These are phyloP conservation scores for Pythium dissotocum DNA, from an alignment of 352 stramenopile species.

Conservation along the genomic window DNA sequence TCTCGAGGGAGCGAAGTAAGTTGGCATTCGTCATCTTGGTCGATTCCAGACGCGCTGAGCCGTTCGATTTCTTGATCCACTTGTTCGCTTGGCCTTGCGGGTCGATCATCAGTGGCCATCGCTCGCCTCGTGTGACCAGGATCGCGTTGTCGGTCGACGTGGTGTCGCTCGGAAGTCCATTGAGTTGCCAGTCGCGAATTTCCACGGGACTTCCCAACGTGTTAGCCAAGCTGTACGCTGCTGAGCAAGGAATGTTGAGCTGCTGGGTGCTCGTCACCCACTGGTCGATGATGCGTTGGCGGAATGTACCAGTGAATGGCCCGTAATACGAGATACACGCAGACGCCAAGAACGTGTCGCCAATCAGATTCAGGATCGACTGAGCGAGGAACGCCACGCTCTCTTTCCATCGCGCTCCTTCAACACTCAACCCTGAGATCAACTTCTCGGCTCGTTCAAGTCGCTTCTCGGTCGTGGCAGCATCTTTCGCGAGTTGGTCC, in stretches of 20 bases:
- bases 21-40: slow-evolving; percentile 93
- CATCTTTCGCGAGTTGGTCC: slow-evolving; percentile 86
- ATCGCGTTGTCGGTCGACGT: slow-evolving; percentile 94
- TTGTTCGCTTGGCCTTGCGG: slow-evolving; percentile 93
- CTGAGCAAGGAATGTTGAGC: slow-evolving; percentile 71
- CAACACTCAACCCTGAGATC: slow-evolving; percentile 87
- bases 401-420: slow-evolving; percentile 93
- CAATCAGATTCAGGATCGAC: slow-evolving; percentile 85
- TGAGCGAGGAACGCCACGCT: slow-evolving; percentile 76
- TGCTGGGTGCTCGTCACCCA: slow-evolving; percentile 74
- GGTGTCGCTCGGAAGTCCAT: slow-evolving; percentile 88
- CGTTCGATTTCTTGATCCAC: slow-evolving; percentile 92
- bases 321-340: slow-evolving; percentile 95
- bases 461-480: slow-evolving; percentile 86
- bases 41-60: slow-evolving; percentile 56
- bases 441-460: slow-evolving; percentile 91
- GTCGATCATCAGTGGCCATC: slow-evolving; percentile 95
- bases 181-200: slow-evolving; percentile 92
- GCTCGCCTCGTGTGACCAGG: slow-evolving; percentile 85
- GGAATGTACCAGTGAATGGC: slow-evolving; percentile 90
- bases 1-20: slow-evolving; percentile 88
- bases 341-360: slow-evolving; percentile 92
- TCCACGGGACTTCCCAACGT: slow-evolving; percentile 90
- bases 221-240: slow-evolving; percentile 64
- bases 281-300: slow-evolving; percentile 66